Conservation (phyloP, 1,139 yeast species). For the Hanseniaspora gamundiae region DNA sequence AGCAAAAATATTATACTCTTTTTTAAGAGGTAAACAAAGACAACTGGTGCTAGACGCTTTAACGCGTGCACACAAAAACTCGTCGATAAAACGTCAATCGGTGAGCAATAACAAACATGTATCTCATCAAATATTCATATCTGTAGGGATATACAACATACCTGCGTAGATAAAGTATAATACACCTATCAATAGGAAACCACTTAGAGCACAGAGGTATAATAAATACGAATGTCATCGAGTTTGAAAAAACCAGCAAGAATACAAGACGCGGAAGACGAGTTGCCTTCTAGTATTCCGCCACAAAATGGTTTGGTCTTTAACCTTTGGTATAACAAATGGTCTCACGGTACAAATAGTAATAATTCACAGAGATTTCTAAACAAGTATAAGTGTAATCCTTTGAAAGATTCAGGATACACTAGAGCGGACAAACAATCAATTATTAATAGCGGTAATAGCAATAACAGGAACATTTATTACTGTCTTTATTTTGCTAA, state of each 20-base stretch:
- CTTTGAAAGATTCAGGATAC: constrained; percentile 56
- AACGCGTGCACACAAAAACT: too few species aligned
- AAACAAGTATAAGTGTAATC: constrained; percentile 43
- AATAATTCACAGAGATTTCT: constrained; percentile 33
- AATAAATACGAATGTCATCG: neutral
- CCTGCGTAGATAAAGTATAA: too few species aligned
- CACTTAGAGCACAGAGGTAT: too few species aligned
- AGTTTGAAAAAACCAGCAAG: constrained; percentile 39
- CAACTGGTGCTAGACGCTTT: too few species aligned
- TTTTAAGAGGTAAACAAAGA: too few species aligned
- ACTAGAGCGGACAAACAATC: constrained; percentile 48
- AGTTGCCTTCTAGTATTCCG: constrained; percentile 52
- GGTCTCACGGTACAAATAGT: constrained; percentile 57
- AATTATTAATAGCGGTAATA: neutral
- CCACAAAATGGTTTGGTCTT: constrained; percentile 72
- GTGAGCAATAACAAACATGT: too few species aligned
- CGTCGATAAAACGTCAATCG: too few species aligned
- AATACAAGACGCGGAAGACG: constrained; percentile 59
- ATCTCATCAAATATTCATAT: too few species aligned
- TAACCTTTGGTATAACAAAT: constrained; percentile 80
- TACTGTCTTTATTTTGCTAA: constrained; percentile 80
- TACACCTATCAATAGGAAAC: too few species aligned
- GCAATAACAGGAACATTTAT: constrained; percentile 21
- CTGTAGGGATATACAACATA: too few species aligned
- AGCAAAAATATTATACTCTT: too few species aligned